Percentiles rank a stretch among this genome's conserved stretches.
Evolutionary conservation across 768 basidiomycete species (phyloP).

Genomic region (Imleria badia): DNA sequence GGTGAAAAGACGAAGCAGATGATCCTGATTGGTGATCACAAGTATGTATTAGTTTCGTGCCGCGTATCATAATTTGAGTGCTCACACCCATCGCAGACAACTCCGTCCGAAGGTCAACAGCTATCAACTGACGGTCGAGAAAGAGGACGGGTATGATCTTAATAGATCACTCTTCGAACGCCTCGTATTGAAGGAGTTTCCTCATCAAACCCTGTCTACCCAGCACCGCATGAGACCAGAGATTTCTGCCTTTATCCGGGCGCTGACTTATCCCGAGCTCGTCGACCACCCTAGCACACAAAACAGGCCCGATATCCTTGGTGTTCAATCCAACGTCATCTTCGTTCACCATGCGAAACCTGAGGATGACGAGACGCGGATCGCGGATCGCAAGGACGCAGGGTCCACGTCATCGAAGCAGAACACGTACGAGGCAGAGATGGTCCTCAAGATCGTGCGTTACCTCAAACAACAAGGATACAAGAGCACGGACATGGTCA

Average conservation of each 20-base stretch:
- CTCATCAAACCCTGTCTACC: slow-evolving; percentile 52
- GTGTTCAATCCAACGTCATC: slow-evolving; percentile 57
- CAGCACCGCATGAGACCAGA: slow-evolving; percentile 79
- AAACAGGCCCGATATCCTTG: slow-evolving; percentile 51
- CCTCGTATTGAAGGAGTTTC: slow-evolving; percentile 59
- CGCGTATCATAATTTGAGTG: background rate
- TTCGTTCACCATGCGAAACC: slow-evolving; percentile 59
- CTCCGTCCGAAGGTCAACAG: slow-evolving; percentile 72
- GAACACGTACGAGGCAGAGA: slow-evolving; percentile 58
- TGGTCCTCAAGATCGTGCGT: slow-evolving; percentile 65
- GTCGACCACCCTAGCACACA: slow-evolving; percentile 51
- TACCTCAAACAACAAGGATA: slow-evolving; percentile 74
- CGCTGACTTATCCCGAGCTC: slow-evolving; percentile 70
- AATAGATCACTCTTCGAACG: slow-evolving; percentile 72
- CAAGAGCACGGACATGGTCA: slow-evolving; percentile 54
- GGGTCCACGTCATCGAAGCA: slow-evolving; percentile 57
- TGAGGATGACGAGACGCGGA: slow-evolving; percentile 47
- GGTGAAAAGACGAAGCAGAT: slow-evolving; percentile 48
- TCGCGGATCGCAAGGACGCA: slow-evolving; percentile 48
- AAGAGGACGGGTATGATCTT: slow-evolving; percentile 65
- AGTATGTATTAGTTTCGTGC: slow-evolving; percentile 38
- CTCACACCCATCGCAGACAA: slow-evolving; percentile 43
- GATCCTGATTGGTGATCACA: slow-evolving; percentile 72
- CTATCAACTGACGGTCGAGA: slow-evolving; percentile 65
- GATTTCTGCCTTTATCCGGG: slow-evolving; percentile 62